phyloP scores from a whole-genome alignment of 2,329 filamentous ascomycete species.

The Aspergillus sp. region DNA sequence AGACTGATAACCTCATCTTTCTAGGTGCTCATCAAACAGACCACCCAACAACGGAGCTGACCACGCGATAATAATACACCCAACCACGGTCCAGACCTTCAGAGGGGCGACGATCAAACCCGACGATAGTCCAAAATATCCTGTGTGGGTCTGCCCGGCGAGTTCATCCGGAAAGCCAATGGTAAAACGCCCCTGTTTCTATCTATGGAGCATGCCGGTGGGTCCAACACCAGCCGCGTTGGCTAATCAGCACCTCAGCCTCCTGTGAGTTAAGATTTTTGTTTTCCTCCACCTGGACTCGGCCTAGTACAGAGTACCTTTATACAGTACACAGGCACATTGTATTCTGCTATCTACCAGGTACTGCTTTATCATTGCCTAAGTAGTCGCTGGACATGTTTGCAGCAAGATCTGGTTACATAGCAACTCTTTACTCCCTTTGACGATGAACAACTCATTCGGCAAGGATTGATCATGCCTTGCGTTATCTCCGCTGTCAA shows the following conservation, averaged over 20 bases:
- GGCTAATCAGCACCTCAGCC: background rate
- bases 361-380: background rate
- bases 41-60: background rate
- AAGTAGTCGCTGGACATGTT: background rate
- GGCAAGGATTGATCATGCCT: background rate
- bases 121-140: conserved; percentile 10
- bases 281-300: background rate
- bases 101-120: conserved; percentile 6
- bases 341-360: background rate
- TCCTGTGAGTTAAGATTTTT: background rate
- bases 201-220: conserved; percentile 13
- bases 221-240: conserved; percentile 2
- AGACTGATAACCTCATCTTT: background rate
- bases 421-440: background rate
- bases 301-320: background rate
- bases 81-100: conserved; percentile 10
- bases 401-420: background rate
- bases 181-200: conserved; percentile 7
- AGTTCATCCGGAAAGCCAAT: conserved; percentile 1
- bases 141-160: conserved; percentile 4
- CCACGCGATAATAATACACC: too few species aligned
- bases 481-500: background rate
- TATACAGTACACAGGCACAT: background rate
- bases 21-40: background rate
- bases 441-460: background rate